Base-by-base conservation (phyloP, 345 rosid genomes). In the Psidium guajava region DNA sequence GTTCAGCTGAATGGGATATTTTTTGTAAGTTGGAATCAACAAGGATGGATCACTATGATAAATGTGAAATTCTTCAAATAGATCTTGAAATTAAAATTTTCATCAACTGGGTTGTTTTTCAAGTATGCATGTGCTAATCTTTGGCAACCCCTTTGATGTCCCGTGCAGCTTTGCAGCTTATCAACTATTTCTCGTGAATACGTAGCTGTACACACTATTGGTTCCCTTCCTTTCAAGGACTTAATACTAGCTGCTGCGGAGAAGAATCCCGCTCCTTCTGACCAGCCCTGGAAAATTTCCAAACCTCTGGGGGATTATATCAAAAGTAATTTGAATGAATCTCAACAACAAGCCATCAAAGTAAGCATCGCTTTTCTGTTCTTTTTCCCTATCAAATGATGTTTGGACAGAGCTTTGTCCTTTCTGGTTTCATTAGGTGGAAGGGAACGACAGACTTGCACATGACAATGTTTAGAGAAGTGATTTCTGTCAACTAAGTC, bases 101-200 rank as follows among this genome's bases (percentile, higher is more conserved):
- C 25, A 14, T 27, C 54, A 16, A 7, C 42, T 27, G 44, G 18
- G 14, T 74, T 22, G 36, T 36, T 36, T 36, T 69, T 18, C 13
- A 36, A 32, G 80, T 20, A 69, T 36, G 47, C 80, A 18, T 69
- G 80, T 69, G 47, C 80, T 69, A 36, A 69, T 69, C 25, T 36
- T 50, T 82, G 54, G 54, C 84, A 85, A 87, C 53, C 82, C 82
- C 83, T 86, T 83, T 84, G 25, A 69, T 83, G 82, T 89, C 83
- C 86, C 54, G 25, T 93, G 90, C 89, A 97, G 99, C 88, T 95
- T 84, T 95, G 99, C 93, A 90, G 98, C 89, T 91, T 97, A 83
- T 97, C 99, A 83, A 97, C 99, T 54, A 96, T 96, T 88, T 89
- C 90, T 73, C 98, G 98, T 88, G 98, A 97, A 92, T 97, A 97